These are phyloP conservation scores for Claviceps purpurea DNA, from an alignment of 2,329 filamentous ascomycete species.

Conservation along the genomic window DNA sequence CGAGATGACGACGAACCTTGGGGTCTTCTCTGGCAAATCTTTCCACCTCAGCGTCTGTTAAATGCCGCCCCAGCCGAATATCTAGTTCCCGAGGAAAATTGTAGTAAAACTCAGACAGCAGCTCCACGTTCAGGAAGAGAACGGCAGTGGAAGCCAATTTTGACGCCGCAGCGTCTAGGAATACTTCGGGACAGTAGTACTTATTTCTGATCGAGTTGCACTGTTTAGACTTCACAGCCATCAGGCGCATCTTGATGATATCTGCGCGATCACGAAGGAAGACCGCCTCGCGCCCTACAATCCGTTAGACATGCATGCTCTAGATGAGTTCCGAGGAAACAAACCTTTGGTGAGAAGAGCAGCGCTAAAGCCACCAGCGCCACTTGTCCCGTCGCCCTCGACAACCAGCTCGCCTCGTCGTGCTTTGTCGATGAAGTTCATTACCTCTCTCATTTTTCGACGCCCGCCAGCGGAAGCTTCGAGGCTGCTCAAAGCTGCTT, in stretches of 20 bases:
- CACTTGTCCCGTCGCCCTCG: slow-evolving; percentile 70
- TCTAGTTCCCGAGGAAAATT: slow-evolving; percentile 93
- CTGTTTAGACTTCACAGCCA: slow-evolving; percentile 82
- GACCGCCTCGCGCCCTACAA: slow-evolving; percentile 70
- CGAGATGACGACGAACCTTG: slow-evolving; percentile 76
- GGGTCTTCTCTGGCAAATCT: slow-evolving; percentile 87
- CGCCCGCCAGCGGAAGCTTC: slow-evolving; percentile 69
- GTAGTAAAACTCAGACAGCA: slow-evolving; percentile 95
- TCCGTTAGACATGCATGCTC: slow-evolving; percentile 13
- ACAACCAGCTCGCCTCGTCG: slow-evolving; percentile 73
- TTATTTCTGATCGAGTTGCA: slow-evolving; percentile 77
- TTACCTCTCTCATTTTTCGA: slow-evolving; percentile 78
- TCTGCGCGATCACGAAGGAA: slow-evolving; percentile 88
- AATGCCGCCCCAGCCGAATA: slow-evolving; percentile 65
- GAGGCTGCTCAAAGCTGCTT: slow-evolving; percentile 60
- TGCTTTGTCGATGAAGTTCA: slow-evolving; percentile 81
- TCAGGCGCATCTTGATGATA: slow-evolving; percentile 78
- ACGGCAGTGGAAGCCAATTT: slow-evolving; percentile 93
- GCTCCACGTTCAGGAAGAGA: slow-evolving; percentile 91
- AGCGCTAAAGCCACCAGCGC: slow-evolving; percentile 87
- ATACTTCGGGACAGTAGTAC: slow-evolving; percentile 93
- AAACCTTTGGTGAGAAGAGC: slow-evolving; percentile 71
- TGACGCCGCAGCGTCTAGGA: slow-evolving; percentile 91
- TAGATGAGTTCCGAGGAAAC: slow-evolving; percentile 10
- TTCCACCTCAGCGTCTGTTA: slow-evolving; percentile 70